These are phyloP conservation scores for Fraxinus angustifolia DNA, from an alignment of 305 asterid species.

Conservation along the genomic window DNA sequence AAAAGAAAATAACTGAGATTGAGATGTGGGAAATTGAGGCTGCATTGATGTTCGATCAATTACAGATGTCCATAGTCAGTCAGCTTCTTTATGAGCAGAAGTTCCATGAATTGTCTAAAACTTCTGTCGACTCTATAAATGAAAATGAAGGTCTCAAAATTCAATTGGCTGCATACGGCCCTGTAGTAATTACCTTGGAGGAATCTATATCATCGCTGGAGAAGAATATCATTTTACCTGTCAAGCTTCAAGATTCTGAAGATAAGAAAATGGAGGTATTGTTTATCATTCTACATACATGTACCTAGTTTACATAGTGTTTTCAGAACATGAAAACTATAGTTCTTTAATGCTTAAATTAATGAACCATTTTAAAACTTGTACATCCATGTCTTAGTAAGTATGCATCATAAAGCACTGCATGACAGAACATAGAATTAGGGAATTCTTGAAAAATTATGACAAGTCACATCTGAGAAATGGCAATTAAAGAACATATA, in stretches of 20 bases:
- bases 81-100: constrained; percentile 70
- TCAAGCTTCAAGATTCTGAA: constrained; percentile 52
- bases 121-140: constrained; percentile 37
- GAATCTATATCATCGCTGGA: constrained; percentile 68
- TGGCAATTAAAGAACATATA: background rate
- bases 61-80: constrained; percentile 50
- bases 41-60: constrained; percentile 47
- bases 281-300: constrained; percentile 7
- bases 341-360: background rate
- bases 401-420: background rate
- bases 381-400: background rate
- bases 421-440: background rate
- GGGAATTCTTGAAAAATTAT: background rate
- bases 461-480: background rate
- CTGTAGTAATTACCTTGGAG: constrained; percentile 62
- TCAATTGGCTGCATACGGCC: constrained; percentile 58
- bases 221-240: constrained; percentile 43
- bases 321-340: background rate
- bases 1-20: constrained; percentile 42
- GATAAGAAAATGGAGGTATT: constrained; percentile 52
- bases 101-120: constrained; percentile 59
- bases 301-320: constrained; percentile 15
- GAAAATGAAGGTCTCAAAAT: constrained; percentile 53
- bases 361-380: background rate
- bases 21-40: constrained; percentile 53